Conservation (phyloP, 495 filamentous ascomycete species). For the Penicillium lividum region DNA sequence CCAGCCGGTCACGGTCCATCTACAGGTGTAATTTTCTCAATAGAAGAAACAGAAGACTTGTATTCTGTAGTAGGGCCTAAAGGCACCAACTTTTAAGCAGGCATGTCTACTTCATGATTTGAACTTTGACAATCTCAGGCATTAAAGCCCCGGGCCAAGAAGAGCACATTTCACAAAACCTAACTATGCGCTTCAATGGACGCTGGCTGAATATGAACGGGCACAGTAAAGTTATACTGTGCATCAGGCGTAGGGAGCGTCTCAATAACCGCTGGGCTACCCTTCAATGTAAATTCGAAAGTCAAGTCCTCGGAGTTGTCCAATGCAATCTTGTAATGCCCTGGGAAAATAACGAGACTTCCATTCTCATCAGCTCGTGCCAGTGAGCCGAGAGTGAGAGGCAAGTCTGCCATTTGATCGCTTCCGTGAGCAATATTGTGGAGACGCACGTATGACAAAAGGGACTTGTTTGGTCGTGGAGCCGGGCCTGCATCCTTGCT, state of each 20-base stretch:
- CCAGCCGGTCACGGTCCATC: slow-evolving; percentile 7
- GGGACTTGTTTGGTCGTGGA: slow-evolving; percentile 58
- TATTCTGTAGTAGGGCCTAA: slow-evolving; percentile 7
- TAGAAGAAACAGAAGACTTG: slow-evolving; percentile 9
- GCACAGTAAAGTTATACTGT: slow-evolving; percentile 17
- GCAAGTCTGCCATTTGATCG: slow-evolving; percentile 33
- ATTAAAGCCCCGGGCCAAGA: slow-evolving; percentile 9
- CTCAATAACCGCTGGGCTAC: slow-evolving; percentile 12
- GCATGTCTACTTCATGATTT: slow-evolving; percentile 7
- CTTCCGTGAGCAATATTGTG: slow-evolving; percentile 39
- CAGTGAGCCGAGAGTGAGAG: slow-evolving; percentile 53
- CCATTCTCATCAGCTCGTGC: slow-evolving; percentile 56
- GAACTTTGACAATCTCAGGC: slow-evolving; percentile 5
- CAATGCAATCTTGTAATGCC: slow-evolving; percentile 53
- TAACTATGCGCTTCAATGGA: slow-evolving; percentile 8
- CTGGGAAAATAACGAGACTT: slow-evolving; percentile 59
- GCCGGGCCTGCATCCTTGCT: slow-evolving; percentile 49
- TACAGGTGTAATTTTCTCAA: slow-evolving; percentile 7
- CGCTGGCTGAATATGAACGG: slow-evolving; percentile 14
- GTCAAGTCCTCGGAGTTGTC: slow-evolving; percentile 30
- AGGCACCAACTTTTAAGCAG: neutral
- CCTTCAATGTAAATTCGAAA: slow-evolving; percentile 16
- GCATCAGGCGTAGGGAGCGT: slow-evolving; percentile 13
- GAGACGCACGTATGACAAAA: slow-evolving; percentile 54
- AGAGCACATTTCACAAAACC: slow-evolving; percentile 5